Percentiles rank a stretch among this genome's conserved stretches.
phyloP scores from a whole-genome alignment of 257 asterid species.

The Solanum clarkiae region DNA sequence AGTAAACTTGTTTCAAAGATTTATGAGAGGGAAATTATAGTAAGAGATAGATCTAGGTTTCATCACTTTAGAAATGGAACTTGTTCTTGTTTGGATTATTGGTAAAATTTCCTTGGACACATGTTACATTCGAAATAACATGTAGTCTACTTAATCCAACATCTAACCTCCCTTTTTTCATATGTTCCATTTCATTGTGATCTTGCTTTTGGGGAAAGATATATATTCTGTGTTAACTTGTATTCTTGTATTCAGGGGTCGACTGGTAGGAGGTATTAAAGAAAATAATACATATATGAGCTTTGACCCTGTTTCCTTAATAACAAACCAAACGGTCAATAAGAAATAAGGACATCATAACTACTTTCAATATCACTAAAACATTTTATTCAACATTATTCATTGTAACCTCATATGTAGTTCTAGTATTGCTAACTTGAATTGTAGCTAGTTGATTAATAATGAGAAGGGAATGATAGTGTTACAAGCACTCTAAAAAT shows the following conservation, averaged over 20 bases:
- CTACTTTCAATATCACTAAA: neutral
- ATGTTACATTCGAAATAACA: neutral
- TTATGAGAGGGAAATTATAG: slow-evolving; percentile 27
- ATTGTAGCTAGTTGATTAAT: neutral
- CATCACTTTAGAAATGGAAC: slow-evolving; percentile 32
- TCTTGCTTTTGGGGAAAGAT: neutral
- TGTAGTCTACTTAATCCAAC: neutral
- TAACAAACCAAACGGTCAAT: too few species aligned
- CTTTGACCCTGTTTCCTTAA: neutral
- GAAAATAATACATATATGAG: neutral
- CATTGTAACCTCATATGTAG: neutral
- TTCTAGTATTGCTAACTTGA: neutral
- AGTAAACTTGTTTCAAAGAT: slow-evolving; percentile 28
- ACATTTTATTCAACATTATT: neutral
- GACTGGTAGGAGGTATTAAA: neutral
- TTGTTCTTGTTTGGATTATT: slow-evolving; percentile 44
- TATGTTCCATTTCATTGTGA: neutral
- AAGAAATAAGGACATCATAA: neutral
- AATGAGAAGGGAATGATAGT: neutral
- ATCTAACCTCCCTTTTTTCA: neutral
- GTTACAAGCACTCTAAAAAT: neutral
- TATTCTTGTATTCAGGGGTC: neutral
- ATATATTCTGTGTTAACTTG: neutral
- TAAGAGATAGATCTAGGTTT: slow-evolving; percentile 36
- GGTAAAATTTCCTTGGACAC: slow-evolving; percentile 15